Conservation (phyloP, 208 protist genomes). For the Acanthamoeba castellanii region DNA sequence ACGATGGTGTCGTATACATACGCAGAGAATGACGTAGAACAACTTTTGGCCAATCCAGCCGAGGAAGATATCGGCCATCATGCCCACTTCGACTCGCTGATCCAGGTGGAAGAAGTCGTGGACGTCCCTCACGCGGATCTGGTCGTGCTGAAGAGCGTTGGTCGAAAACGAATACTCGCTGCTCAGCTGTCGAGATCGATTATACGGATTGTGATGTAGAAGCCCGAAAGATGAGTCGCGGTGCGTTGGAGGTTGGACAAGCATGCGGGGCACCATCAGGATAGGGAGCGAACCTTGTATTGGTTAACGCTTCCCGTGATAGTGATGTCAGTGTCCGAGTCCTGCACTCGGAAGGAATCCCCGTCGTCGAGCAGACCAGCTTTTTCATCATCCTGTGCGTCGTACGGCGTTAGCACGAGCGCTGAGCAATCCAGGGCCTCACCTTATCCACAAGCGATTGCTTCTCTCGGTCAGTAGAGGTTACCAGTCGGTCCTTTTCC, state of each 20-base stretch:
- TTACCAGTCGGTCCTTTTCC: slow-evolving; percentile 2
- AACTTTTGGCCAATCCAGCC: slow-evolving; percentile 80
- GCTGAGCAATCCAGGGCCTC: background rate
- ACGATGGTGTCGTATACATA: background rate
- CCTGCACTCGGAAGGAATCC: background rate
- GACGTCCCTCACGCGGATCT: background rate
- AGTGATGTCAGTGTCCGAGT: background rate
- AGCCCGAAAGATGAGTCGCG: background rate
- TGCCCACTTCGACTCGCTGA: slow-evolving; percentile 82
- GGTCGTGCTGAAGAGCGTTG: background rate
- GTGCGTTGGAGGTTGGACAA: background rate
- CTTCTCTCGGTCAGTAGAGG: background rate
- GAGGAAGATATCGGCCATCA: slow-evolving; percentile 83
- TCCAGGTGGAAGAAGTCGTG: slow-evolving; percentile 74
- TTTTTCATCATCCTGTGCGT: background rate
- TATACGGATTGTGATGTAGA: background rate
- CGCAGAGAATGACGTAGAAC: slow-evolving; percentile 83
- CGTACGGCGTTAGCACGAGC: no score
- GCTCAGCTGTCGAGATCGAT: background rate
- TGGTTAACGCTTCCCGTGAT: background rate
- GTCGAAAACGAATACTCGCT: background rate
- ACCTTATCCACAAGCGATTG: background rate
- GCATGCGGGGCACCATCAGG: background rate
- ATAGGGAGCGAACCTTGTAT: background rate
- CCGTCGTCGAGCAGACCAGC: background rate